These are phyloP conservation scores for Fusarium euwallaceae DNA, from an alignment of 2,329 filamentous ascomycete genomes.

Conservation along the genomic window DNA sequence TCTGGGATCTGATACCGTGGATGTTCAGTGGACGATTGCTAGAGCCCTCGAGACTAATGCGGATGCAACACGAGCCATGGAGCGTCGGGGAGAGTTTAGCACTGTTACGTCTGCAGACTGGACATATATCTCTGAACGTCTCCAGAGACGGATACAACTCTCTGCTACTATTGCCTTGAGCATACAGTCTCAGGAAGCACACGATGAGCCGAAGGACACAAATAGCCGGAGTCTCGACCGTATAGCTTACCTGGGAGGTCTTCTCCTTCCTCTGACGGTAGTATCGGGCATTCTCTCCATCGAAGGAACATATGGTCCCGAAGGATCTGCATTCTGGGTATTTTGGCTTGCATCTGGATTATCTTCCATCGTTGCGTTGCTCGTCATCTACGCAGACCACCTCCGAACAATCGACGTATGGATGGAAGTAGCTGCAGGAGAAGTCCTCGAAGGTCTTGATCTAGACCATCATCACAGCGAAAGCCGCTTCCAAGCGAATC, in stretches of 20 bases:
- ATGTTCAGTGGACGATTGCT: slow-evolving; percentile 38
- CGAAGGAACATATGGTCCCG: slow-evolving; percentile 59
- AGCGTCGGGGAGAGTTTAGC: slow-evolving; percentile 32
- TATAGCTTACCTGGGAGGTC: slow-evolving; percentile 63
- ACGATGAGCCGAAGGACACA: slow-evolving; percentile 42
- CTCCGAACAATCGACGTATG: slow-evolving; percentile 61
- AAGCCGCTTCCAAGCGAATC: slow-evolving; percentile 21
- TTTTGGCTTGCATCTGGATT: slow-evolving; percentile 62
- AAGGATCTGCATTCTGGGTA: slow-evolving; percentile 59
- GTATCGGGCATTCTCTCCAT: slow-evolving; percentile 63
- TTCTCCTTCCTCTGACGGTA: slow-evolving; percentile 62
- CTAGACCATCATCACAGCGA: slow-evolving; percentile 9
- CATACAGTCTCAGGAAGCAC: slow-evolving; percentile 13
- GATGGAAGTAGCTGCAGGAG: slow-evolving; percentile 56
- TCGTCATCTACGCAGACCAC: slow-evolving; percentile 63
- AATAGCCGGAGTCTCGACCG: slow-evolving; percentile 60
- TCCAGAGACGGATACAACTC: slow-evolving; percentile 42
- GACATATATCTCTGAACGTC: slow-evolving; percentile 37
- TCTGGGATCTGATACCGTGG: slow-evolving; percentile 18
- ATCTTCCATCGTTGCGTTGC: slow-evolving; percentile 54
- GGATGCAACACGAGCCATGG: slow-evolving; percentile 37
- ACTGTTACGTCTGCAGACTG: slow-evolving; percentile 36
- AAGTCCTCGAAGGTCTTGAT: slow-evolving; percentile 45
- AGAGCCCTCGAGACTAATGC: slow-evolving; percentile 45
- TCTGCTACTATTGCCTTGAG: slow-evolving; percentile 24